Evolutionary conservation across 2,329 filamentous ascomycete species (phyloP).

Genomic region (Aureobasidium pullulans): DNA sequence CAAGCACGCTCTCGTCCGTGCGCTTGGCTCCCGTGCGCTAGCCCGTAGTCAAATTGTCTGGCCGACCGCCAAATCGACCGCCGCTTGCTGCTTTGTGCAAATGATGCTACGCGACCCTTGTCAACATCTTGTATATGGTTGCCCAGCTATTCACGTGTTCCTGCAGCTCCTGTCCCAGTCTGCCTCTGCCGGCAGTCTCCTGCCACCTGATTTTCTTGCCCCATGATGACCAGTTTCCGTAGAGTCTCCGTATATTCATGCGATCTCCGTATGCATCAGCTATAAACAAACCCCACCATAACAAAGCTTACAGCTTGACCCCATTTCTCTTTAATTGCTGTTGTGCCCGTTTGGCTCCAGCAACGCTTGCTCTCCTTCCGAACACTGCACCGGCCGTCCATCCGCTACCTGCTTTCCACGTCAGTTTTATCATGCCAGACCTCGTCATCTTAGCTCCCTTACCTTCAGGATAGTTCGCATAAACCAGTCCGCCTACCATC

Average conservation of each 20-base stretch:
- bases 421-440: not conserved
- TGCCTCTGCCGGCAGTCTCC: not conserved
- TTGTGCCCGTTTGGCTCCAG: slow-evolving; percentile 20
- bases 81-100: not conserved
- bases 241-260: too few species aligned
- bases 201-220: not conserved
- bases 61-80: not conserved
- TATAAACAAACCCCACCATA: not conserved
- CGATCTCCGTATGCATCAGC: not conserved
- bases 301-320: slow-evolving; percentile 5
- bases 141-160: not conserved
- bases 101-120: not conserved
- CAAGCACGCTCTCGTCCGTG: not conserved
- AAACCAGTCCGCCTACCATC: slow-evolving; percentile 60
- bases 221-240: not conserved
- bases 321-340: slow-evolving; percentile 7
- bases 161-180: slow-evolving; percentile 1
- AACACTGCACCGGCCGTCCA: slow-evolving; percentile 54
- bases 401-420: slow-evolving; percentile 38
- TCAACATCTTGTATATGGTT: not conserved
- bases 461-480: slow-evolving; percentile 55
- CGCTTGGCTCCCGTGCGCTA: not conserved
- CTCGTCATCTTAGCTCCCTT: not conserved
- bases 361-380: slow-evolving; percentile 37
- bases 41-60: not conserved